Evolutionary conservation across 2,329 filamentous ascomycete genomes (phyloP), one percentile per base, ranked within the genome.

Genomic region (Fusarium sp.): DNA sequence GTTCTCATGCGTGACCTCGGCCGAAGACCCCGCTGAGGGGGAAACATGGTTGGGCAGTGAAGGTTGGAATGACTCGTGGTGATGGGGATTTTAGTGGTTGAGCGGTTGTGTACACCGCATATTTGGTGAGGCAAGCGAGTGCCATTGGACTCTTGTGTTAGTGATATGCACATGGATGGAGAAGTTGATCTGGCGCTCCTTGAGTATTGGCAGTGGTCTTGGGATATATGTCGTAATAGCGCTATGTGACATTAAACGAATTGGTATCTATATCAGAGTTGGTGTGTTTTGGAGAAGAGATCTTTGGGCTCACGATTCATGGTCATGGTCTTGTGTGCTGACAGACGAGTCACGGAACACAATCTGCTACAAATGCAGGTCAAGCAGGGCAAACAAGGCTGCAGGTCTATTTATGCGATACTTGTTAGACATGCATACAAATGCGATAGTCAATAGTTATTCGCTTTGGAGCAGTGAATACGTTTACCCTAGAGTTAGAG

Each of bases 81-180:
- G 43, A 52, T 48, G 19, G 22, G 20, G 53, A 30, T 58, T 58
- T 48, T 52, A 24, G 33, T 19, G 44, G 57, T 33, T 50, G 24
- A 56, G n/a, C 32, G 40, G 41, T 26, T 46, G 32, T 20, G 52
- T 57, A 64, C 61, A 64, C 50, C 53, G 65, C 54, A 68, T 68
- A 15, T 52, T 51, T 33, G 30, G 33, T 30, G 35, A 59, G 40
- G 37, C 49, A 44, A 43, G 50, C 26, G 30, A 45, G 24, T n/a
- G 22, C 13, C 33, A 49, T 47, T 43, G 35, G 44, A 43, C 39
- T 47, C 11, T 14, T 35, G 22, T 57, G 37, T 9, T 48, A 47
- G 48, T 43, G 37, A 62, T 10, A 28, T 39, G 56, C 19, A 41
- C 7, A 26, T 54, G 37, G 11, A 46, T 43, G n/a, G 35, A 7